Conservation (phyloP, 1,139 yeast genomes). For the Protomyces macrosporus region DNA sequence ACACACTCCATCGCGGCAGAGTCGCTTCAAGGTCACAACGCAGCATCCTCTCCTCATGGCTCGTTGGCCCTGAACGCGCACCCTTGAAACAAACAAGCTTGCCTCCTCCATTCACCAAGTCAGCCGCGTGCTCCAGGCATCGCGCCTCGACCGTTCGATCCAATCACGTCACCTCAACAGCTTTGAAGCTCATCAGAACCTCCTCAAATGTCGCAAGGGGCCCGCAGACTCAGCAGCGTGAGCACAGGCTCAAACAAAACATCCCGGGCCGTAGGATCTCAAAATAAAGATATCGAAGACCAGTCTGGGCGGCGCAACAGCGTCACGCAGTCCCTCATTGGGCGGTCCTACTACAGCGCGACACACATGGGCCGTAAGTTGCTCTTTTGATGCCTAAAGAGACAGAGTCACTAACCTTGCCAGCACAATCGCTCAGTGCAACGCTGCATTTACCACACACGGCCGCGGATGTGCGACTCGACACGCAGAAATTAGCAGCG, state of each 20-base stretch:
- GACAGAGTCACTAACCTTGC: background rate
- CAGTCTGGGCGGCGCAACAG: background rate
- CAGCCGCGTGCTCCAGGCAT: too few species aligned
- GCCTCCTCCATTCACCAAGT: too few species aligned
- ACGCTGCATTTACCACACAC: background rate
- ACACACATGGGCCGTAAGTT: background rate
- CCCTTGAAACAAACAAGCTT: too few species aligned
- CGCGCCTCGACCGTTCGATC: too few species aligned
- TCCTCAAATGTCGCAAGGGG: background rate
- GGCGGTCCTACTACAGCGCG: background rate
- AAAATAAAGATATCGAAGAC: background rate
- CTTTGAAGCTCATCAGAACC: too few species aligned
- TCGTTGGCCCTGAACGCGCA: too few species aligned
- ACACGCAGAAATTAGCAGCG: constrained; percentile 22
- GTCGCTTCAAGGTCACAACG: too few species aligned
- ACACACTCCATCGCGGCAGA: too few species aligned
- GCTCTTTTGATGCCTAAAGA: background rate
- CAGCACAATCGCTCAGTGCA: background rate
- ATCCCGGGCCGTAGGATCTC: background rate
- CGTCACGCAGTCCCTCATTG: background rate
- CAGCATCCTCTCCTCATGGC: too few species aligned
- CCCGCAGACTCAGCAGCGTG: background rate
- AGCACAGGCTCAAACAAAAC: background rate
- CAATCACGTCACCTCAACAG: too few species aligned
- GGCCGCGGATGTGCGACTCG: constrained; percentile 6